Percentiles rank a stretch among this genome's conserved stretches.
Conservation (phyloP, 2,329 filamentous ascomycete species). For the Fusarium sp. region DNA sequence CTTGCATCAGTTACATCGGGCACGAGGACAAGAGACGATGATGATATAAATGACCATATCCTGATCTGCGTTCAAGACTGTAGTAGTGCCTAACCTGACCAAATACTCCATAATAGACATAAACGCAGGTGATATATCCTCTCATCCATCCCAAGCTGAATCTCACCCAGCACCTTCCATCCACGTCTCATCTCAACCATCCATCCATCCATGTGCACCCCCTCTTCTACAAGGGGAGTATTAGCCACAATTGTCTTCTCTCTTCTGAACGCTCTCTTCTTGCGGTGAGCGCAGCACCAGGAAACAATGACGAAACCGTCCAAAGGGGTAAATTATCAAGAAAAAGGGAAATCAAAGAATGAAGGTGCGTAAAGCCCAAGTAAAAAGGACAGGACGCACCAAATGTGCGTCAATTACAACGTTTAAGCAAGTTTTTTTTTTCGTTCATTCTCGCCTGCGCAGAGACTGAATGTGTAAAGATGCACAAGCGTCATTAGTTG, state of each 20-base stretch:
- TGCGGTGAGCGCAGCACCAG: slow-evolving; percentile 26
- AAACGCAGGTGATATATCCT: slow-evolving; percentile 42
- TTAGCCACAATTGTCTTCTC: slow-evolving; percentile 33
- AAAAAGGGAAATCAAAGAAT: slow-evolving; percentile 44
- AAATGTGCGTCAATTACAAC: slow-evolving; percentile 54
- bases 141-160: slow-evolving; percentile 28
- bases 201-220: slow-evolving; percentile 39
- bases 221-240: slow-evolving; percentile 31
- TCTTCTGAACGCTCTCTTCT: slow-evolving; percentile 20
- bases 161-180: slow-evolving; percentile 18
- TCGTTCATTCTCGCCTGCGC: slow-evolving; percentile 38
- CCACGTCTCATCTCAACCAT: slow-evolving; percentile 34
- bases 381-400: slow-evolving; percentile 41
- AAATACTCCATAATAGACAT: slow-evolving; percentile 43
- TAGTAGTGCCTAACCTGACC: slow-evolving; percentile 37
- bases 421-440: slow-evolving; percentile 54
- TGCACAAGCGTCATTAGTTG: slow-evolving; percentile 56
- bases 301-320: slow-evolving; percentile 33
- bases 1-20: background rate
- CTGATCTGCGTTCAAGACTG: slow-evolving; percentile 42
- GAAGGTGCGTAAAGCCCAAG: slow-evolving; percentile 40
- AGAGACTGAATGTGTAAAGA: slow-evolving; percentile 40
- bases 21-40: background rate
- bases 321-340: slow-evolving; percentile 47
- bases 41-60: slow-evolving; percentile 28